A percentile compares a stretch with the other conserved stretches of the same genome.
Evolutionary conservation across 768 basidiomycete species (phyloP).

Genomic region (Phlebiopsis flavidoalba): DNA sequence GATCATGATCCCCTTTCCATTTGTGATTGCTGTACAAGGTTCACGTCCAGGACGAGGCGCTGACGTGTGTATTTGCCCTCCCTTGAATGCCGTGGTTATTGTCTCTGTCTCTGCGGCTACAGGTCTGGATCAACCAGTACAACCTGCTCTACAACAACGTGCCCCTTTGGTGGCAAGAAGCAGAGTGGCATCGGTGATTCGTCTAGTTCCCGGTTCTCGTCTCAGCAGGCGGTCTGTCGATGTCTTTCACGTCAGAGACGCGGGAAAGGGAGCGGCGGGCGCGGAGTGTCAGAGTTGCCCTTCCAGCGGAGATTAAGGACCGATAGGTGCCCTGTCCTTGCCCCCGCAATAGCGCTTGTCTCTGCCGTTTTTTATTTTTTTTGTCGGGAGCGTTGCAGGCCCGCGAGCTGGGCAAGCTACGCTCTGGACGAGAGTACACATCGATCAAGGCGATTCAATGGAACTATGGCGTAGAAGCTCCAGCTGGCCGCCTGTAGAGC

Average conservation of each 20-base stretch:
- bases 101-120: background rate
- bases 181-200: conserved; percentile 77
- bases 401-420: conserved; percentile 83
- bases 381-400: conserved; percentile 41
- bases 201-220: conserved; percentile 1
- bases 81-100: background rate
- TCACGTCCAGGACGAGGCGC: background rate
- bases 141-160: conserved; percentile 80
- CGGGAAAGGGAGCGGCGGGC: background rate
- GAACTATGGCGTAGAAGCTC: conserved; percentile 82
- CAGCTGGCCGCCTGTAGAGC: conserved; percentile 66
- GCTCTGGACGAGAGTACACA: conserved; percentile 82
- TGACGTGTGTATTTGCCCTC: background rate
- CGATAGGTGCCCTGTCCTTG: background rate
- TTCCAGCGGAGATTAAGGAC: background rate
- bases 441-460: conserved; percentile 81
- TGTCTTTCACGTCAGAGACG: conserved; percentile 2
- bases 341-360: background rate
- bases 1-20: background rate
- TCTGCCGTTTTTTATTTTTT: too few relatives aligned
- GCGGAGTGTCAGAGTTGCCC: background rate
- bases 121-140: conserved; percentile 95
- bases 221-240: background rate
- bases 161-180: conserved; percentile 95
- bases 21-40: background rate